Evolutionary conservation across 208 protist species (phyloP), one percentile per base, ranked within the genome.

Genomic region (Leishmania aethiopica): DNA sequence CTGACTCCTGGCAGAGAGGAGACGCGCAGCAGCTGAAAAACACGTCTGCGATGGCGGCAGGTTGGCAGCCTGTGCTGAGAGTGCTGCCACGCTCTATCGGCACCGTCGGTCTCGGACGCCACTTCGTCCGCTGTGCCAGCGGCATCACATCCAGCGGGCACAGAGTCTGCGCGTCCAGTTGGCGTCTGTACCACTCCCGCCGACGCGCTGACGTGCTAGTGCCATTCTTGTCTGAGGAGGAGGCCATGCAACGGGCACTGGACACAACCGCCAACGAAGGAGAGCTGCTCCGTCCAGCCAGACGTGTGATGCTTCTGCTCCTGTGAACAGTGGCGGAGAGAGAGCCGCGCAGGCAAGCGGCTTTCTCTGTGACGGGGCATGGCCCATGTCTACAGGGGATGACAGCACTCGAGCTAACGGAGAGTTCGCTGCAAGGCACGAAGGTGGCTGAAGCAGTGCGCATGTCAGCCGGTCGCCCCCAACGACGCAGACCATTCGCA

Each of bases 11-110:
- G 42, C 78, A 86, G 22, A 77, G 47, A 5, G 83, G 42, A 17
- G 78, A 80, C 32, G 37, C 22, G 49, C 78, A 86, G 75, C 83
- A 86, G 78, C 78, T 83, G 25, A 82, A 40, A 83, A 86, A 86
- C 7, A 77, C 47, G 28, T 82, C 83, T 37, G 75, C 42, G n/a
- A 80, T 86, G 35, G 69, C 77, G 28, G 67, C 81, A 3, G 28
- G n/a, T 51, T 62, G 47, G 13, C 47, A 25, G 42, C 72, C 32
- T 55, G 32, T 42, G 75, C 57, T 66, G 37, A n/a, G 40, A 22
- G 57, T 19, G 28, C 11, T n/a, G 1, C 19, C 4, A 32, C 49
- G n/a, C 73, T 49, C 53, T 17, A 64, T 22, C 32, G 53, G 64
- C 11, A 59, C 0, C 51, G 37, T 32, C 57, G 35, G 19, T 7